These are phyloP conservation scores for Beauveria rudraprayagi DNA, from an alignment of 2,329 filamentous ascomycete genomes.

Conservation along the genomic window DNA sequence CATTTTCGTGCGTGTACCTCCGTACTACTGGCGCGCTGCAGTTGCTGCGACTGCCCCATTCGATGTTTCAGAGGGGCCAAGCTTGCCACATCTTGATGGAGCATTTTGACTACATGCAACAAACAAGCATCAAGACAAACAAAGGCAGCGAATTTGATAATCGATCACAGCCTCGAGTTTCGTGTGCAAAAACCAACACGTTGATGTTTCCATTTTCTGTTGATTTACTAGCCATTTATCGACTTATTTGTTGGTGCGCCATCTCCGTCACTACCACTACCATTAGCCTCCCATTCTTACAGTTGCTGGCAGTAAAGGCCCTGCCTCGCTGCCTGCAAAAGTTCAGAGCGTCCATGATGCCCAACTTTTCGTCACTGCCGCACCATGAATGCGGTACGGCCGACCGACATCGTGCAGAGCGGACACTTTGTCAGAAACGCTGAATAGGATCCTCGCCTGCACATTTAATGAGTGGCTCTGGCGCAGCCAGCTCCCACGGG, in stretches of 20 bases:
- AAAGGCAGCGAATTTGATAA: slow-evolving; percentile 27
- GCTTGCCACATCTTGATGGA: neutral
- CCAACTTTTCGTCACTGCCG: neutral
- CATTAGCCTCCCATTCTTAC: no score
- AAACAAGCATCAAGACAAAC: slow-evolving; percentile 24
- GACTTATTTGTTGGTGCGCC: no score
- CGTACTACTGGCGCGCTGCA: neutral
- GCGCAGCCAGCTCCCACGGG: slow-evolving; percentile 20
- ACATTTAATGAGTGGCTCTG: slow-evolving; percentile 19
- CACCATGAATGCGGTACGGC: neutral
- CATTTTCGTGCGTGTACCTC: slow-evolving; percentile 12
- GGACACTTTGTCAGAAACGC: slow-evolving; percentile 16
- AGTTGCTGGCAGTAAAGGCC: neutral
- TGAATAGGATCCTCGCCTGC: slow-evolving; percentile 22
- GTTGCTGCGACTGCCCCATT: neutral
- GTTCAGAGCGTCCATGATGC: neutral
- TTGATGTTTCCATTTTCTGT: neutral
- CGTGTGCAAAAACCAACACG: neutral
- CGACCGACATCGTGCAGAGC: neutral
- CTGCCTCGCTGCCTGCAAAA: neutral
- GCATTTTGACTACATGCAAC: neutral
- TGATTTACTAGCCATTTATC: no score
- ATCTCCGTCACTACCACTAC: no score
- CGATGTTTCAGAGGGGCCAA: neutral
- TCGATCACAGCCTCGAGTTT: slow-evolving; percentile 18